These are phyloP conservation scores for Pterocarpus macrocarpus DNA, from an alignment of 306 rosid genomes.

Conservation along the genomic window DNA sequence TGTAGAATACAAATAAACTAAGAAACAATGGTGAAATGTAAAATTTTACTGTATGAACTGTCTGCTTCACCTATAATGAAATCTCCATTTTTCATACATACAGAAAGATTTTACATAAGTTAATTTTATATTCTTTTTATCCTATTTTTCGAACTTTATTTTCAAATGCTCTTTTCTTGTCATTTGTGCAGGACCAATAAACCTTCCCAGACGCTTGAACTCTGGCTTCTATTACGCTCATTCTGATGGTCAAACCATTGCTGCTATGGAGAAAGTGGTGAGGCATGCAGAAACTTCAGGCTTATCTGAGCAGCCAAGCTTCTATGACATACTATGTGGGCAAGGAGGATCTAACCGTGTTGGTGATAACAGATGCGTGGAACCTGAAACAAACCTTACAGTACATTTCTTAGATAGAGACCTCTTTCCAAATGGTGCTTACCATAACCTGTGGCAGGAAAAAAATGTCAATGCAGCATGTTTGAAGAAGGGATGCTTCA, in stretches of 20 bases:
- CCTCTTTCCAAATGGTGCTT: constrained; percentile 93
- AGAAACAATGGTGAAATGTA: background rate
- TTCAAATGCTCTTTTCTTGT: background rate
- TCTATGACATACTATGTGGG: constrained; percentile 88
- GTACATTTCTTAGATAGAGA: constrained; percentile 85
- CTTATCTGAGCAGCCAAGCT: constrained; percentile 96
- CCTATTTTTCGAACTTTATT: constrained; percentile 29
- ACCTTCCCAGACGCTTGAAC: constrained; percentile 95
- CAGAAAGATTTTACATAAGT: background rate
- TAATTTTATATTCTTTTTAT: background rate
- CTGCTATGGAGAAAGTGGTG: constrained; percentile 90
- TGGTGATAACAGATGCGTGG: constrained; percentile 64
- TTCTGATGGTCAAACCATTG: constrained; percentile 74
- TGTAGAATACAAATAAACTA: constrained; percentile 3
- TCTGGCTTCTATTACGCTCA: constrained; percentile 93
- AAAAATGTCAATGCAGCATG: constrained; percentile 68
- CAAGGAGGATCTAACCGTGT: constrained; percentile 75
- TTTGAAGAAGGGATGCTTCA: constrained; percentile 67
- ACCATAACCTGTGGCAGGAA: constrained; percentile 71
- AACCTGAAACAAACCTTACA: constrained; percentile 85
- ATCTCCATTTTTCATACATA: background rate
- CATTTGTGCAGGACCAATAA: constrained; percentile 71
- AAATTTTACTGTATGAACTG: background rate
- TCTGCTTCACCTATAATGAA: background rate
- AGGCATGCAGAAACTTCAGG: constrained; percentile 87